phyloP scores from a whole-genome alignment of 176 grass and related monocot species.

The Poa pratensis region DNA sequence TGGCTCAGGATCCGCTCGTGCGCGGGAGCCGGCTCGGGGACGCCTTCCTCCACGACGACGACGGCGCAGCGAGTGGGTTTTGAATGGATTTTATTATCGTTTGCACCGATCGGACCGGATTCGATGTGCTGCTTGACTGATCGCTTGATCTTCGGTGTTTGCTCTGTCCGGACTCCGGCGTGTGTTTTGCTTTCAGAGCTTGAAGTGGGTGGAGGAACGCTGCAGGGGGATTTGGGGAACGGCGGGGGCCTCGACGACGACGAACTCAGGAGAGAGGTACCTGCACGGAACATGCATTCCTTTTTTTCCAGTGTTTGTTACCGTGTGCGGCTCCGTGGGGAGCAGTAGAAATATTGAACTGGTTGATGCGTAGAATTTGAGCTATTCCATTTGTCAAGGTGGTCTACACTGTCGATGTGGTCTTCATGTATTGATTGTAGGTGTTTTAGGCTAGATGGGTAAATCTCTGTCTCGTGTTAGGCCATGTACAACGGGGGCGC shows the following conservation, averaged over 20 bases:
- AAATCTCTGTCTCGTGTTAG: background rate
- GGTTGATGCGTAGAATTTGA: background rate
- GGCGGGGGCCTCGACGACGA: slow-evolving; percentile 47
- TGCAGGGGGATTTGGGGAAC: background rate
- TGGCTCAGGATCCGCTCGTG: slow-evolving; percentile 53
- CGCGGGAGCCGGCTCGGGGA: slow-evolving; percentile 39
- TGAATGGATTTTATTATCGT: background rate
- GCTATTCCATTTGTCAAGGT: background rate
- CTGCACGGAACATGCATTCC: background rate
- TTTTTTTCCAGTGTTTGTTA: background rate
- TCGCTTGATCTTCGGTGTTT: background rate
- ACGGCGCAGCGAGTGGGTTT: slow-evolving; percentile 13
- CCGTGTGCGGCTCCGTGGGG: no score
- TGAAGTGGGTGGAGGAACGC: background rate
- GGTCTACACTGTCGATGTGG: background rate
- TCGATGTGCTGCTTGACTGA: background rate
- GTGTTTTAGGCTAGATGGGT: background rate
- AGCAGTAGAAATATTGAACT: background rate
- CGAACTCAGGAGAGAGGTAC: slow-evolving; percentile 68
- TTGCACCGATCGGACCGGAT: background rate
- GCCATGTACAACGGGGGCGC: no score
- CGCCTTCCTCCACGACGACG: slow-evolving; percentile 40
- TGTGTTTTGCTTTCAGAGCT: slow-evolving; percentile 35
- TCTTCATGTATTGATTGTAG: background rate
- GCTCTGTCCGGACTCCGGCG: background rate